Evolutionary conservation across 257 asterid genomes (phyloP), one percentile per base, ranked within the genome.

Genomic region (Plantago ovata): DNA sequence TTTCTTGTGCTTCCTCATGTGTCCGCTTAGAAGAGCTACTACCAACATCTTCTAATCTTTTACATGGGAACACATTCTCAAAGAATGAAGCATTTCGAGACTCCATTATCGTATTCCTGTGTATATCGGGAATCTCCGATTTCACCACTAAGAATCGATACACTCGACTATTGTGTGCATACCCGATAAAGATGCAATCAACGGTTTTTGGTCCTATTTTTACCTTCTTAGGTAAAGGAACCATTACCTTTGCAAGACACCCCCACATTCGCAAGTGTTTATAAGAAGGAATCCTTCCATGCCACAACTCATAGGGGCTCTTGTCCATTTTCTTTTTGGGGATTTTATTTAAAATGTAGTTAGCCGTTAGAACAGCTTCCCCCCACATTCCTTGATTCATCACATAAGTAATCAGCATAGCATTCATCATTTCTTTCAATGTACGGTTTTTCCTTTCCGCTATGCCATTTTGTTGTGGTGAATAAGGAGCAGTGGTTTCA

Each of bases 371-470:
- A 12, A 21, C 10, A 23, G 57, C 57, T 3, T 51, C 57, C 3
- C 57, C 40, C 57, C 32, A 50, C 33, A 50, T 18, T 18, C 20
- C 20, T 18, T 19, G 1, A 19, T 24, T 11, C 14, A 22, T 11
- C 0, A 2, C 13, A 50, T 33, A 19, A 50, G 32, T 50, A 50
- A 11, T 10, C 4, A 21, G 5, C 32, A 50, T 19, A 11, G 36
- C 33, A 50, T 50, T 50, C 32, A 50, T 20, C 33, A 23, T 53
- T 9, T 53, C 43, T 33, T 14, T 28, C 11, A 53, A 13, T 7
- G 43, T 53, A 24, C 57, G 3, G 23, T 52, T 52, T 52, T 53
- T 53, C 6, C 43, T 14, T 53, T 53, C 44, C 7, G 59, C 24
- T 13, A 53, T 33, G 7, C 44, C 44, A 16, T 33, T 53, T 5